Evolutionary conservation across 2,329 filamentous ascomycete genomes (phyloP).

Genomic region (Diplodia corticola): DNA sequence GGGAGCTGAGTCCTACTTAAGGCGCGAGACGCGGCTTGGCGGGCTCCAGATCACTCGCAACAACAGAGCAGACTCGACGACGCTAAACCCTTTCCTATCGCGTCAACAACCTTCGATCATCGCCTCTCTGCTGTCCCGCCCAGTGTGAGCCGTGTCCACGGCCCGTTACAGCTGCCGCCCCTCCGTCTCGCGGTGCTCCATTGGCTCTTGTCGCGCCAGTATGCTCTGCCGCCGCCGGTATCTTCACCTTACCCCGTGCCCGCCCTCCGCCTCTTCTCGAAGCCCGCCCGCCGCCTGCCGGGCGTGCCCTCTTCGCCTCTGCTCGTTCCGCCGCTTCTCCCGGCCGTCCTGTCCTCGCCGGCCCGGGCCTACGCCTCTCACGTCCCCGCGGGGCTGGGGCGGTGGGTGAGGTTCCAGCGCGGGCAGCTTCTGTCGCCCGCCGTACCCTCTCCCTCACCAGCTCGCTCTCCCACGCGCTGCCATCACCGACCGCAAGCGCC

Average conservation of each 20-base stretch:
- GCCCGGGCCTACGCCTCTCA: neutral
- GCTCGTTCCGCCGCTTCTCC: neutral
- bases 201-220: conserved; percentile 12
- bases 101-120: conserved; percentile 18
- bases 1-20: conserved; percentile 20
- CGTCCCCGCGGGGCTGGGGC: neutral
- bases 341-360: neutral
- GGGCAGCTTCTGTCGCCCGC: conserved; percentile 17
- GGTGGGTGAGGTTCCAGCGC: neutral
- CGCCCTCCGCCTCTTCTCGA: neutral
- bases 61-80: conserved; percentile 15
- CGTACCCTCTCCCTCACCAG: conserved; percentile 13
- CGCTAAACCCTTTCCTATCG: conserved; percentile 22
- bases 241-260: conserved; percentile 21
- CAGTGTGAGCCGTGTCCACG: conserved; percentile 8
- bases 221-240: conserved; percentile 18
- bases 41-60: conserved; percentile 21
- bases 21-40: conserved; percentile 20
- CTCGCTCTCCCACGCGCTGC: neutral
- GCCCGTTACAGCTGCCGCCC: neutral
- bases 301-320: neutral
- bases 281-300: neutral
- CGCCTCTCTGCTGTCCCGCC: conserved; percentile 8
- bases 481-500: conserved; percentile 16
- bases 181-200: neutral